A percentile compares a stretch with the other conserved stretches of the same genome.
Evolutionary conservation across 371 early-diverging fungal genomes (phyloP).

Genomic region (Mucor indicus): DNA sequence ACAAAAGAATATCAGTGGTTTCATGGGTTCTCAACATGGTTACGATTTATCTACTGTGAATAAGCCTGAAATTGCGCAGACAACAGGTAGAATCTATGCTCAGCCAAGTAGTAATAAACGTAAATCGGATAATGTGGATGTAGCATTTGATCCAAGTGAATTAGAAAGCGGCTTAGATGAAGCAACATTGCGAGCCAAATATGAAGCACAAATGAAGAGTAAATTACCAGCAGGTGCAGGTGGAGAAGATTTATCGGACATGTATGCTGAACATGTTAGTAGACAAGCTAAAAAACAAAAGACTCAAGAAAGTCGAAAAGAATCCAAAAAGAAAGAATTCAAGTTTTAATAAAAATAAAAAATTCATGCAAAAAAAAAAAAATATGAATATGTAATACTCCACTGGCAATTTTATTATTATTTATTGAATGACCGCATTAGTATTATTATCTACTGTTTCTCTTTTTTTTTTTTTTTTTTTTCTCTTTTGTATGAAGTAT

Average conservation of each 20-base stretch:
- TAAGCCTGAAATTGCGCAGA: no score
- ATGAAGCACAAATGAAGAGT: conserved; percentile 64
- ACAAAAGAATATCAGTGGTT: conserved; percentile 71
- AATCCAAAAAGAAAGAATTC: conserved; percentile 65
- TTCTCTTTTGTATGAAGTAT: no score
- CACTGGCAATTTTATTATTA: no score
- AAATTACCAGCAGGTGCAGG: conserved; percentile 32
- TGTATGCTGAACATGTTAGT: conserved; percentile 83
- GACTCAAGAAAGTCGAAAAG: conserved; percentile 55
- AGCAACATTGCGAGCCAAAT: conserved; percentile 69
- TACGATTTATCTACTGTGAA: conserved; percentile 71
- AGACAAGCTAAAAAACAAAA: conserved; percentile 69
- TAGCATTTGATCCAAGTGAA: conserved; percentile 76
- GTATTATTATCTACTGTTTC: no score
- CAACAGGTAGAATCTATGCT: conserved; percentile 13
- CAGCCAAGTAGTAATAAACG: conserved; percentile 37
- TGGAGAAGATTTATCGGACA: conserved; percentile 79
- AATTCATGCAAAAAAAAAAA: conserved; percentile 5
- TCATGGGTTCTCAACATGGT: conserved; percentile 93
- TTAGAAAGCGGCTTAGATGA: conserved; percentile 67
- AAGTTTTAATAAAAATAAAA: conserved; percentile 55
- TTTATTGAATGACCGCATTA: no score
- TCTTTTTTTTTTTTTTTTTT: background rate
- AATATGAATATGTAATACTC: background rate
- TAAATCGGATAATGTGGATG: conserved; percentile 64